Conservation (phyloP, 768 basidiomycete species). For the Phanerochaete sordida region DNA sequence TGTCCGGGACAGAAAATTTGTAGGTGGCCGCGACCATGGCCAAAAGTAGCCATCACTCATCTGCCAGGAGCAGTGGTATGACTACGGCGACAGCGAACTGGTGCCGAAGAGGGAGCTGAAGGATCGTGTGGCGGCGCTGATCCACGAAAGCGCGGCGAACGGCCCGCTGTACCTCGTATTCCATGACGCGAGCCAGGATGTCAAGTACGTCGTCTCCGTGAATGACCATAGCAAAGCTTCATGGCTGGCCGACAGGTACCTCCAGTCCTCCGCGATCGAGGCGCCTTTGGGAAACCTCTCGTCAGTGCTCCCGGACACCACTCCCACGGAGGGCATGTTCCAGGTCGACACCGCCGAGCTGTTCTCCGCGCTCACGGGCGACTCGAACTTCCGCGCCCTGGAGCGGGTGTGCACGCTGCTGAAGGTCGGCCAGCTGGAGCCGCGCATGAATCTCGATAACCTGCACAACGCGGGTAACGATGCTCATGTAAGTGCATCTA, state of each 20-base stretch:
- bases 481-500: constrained; percentile 54
- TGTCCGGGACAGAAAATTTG: constrained; percentile 48
- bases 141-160: constrained; percentile 33
- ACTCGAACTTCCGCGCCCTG: constrained; percentile 51
- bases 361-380: constrained; percentile 72
- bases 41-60: no score
- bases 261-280: constrained; percentile 46
- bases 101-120: constrained; percentile 52
- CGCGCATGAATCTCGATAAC: constrained; percentile 34
- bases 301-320: constrained; percentile 54
- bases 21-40: not conserved
- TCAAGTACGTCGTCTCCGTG: constrained; percentile 48
- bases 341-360: constrained; percentile 73
- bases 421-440: constrained; percentile 36
- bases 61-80: constrained; percentile 46
- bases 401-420: constrained; percentile 62
- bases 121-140: constrained; percentile 42
- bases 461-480: constrained; percentile 86
- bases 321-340: constrained; percentile 52
- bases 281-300: constrained; percentile 50
- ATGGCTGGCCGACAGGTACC: constrained; percentile 36
- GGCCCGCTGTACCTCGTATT: constrained; percentile 78
- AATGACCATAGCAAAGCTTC: not conserved
- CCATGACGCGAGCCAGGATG: constrained; percentile 74
- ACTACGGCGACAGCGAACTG: constrained; percentile 59